These are phyloP conservation scores for Diaporthe helianthi DNA, from an alignment of 2,329 filamentous ascomycete genomes.

Conservation along the genomic window DNA sequence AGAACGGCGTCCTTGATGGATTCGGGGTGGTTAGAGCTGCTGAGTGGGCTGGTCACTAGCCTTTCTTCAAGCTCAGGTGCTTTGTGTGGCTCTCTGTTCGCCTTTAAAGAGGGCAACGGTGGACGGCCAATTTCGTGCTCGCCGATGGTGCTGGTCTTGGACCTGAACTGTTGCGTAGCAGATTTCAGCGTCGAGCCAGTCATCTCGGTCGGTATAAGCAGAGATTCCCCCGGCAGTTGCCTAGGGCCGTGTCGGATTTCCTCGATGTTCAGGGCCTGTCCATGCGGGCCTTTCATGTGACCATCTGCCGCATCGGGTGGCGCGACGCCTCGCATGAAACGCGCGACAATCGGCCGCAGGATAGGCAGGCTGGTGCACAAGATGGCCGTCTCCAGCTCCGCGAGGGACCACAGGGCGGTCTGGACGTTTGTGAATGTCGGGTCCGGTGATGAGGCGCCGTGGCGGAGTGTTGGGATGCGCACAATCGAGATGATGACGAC, in stretches of 20 bases:
- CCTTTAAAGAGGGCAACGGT: not conserved
- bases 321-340: conserved; percentile 13
- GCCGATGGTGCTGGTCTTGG: conserved; percentile 3
- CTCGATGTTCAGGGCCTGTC: not conserved
- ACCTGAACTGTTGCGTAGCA: not conserved
- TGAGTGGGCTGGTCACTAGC: not conserved
- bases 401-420: conserved; percentile 20
- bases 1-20: not conserved
- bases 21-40: not conserved
- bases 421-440: conserved; percentile 17
- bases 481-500: conserved; percentile 27
- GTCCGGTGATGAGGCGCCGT: not conserved
- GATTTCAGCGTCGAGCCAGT: conserved; percentile 18
- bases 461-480: conserved; percentile 16
- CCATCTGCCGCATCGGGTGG: not conserved
- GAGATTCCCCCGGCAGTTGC: not conserved
- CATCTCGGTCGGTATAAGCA: not conserved
- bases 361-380: conserved; percentile 36
- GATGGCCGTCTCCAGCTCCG: conserved; percentile 19
- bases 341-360: conserved; percentile 29
- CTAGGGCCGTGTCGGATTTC: not conserved
- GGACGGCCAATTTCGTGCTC: not conserved
- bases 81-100: not conserved
- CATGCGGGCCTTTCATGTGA: conserved; percentile 2
- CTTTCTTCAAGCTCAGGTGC: not conserved